Conservation (phyloP, 148 eudicot species). For the Nepenthes gracilis region DNA sequence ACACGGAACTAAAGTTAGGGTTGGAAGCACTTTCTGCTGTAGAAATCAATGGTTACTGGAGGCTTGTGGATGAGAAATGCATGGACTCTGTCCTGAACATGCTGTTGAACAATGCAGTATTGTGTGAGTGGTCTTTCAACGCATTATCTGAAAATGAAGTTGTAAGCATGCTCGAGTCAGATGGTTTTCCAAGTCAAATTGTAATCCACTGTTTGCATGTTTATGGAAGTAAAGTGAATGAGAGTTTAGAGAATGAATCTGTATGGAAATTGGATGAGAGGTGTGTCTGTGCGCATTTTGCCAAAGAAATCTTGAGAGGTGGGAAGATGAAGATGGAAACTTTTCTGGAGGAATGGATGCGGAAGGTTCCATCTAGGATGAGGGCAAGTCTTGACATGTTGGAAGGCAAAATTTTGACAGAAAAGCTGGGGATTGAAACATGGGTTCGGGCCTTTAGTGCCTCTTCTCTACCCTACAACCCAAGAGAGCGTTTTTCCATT, state of each 20-base stretch:
- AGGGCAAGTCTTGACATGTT: constrained; percentile 54
- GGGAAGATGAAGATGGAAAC: constrained; percentile 60
- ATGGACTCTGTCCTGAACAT: constrained; percentile 51
- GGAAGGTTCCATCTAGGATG: constrained; percentile 66
- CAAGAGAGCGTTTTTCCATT: constrained; percentile 69
- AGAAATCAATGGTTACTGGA: constrained; percentile 80
- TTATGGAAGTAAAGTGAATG: constrained; percentile 33
- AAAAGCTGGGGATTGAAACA: constrained; percentile 65
- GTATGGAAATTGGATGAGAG: constrained; percentile 60
- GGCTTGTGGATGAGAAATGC: constrained; percentile 53
- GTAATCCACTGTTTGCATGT: constrained; percentile 61
- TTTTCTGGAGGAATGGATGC: constrained; percentile 58
- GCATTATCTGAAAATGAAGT: constrained; percentile 58
- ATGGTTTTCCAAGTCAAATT: constrained; percentile 55
- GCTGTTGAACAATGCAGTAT: constrained; percentile 63
- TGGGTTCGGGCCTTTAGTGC: constrained; percentile 65
- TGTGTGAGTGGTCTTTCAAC: constrained; percentile 61
- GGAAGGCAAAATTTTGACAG: constrained; percentile 76
- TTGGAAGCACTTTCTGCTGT: constrained; percentile 59
- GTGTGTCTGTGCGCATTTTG: constrained; percentile 69
- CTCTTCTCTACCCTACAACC: constrained; percentile 66
- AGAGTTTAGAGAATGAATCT: constrained; percentile 6
- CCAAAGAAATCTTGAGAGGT: constrained; percentile 45
- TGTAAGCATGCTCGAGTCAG: constrained; percentile 34
- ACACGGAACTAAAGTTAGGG: constrained; percentile 51